Percentiles rank a stretch among this genome's conserved stretches.
Evolutionary conservation across 306 rosid species (phyloP).

Genomic region (Vigna unguiculata): DNA sequence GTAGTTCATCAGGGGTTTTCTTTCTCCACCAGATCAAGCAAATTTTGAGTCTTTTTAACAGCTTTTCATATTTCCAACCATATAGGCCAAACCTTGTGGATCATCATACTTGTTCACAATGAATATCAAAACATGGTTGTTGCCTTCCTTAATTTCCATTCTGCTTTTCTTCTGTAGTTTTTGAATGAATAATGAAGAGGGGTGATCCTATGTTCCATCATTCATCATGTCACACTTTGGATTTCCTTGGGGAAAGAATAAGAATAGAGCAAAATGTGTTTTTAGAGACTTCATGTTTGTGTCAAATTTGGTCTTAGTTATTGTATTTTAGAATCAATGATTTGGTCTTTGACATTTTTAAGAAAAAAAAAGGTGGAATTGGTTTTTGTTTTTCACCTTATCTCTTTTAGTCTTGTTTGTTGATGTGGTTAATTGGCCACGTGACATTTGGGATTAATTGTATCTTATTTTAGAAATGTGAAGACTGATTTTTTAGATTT

Average conservation of each 20-base stretch:
- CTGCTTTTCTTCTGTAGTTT: not conserved
- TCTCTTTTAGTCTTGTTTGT: too few species aligned
- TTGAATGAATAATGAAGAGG: not conserved
- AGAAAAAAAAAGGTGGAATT: too few species aligned
- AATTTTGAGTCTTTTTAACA: constrained; percentile 59
- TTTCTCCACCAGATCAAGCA: constrained; percentile 51
- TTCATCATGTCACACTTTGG: not conserved
- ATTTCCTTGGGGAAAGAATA: not conserved
- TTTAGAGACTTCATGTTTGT: not conserved
- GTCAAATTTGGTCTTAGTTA: not conserved
- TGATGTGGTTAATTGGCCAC: too few species aligned
- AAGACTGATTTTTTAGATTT: too few species aligned
- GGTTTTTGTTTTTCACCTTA: too few species aligned
- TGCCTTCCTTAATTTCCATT: not conserved
- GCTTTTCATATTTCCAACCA: constrained; percentile 52
- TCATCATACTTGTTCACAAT: constrained; percentile 8
- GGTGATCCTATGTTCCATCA: not conserved
- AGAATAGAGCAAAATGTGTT: not conserved
- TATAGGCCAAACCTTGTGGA: constrained; percentile 49
- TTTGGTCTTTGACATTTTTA: not conserved
- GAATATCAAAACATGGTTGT: constrained; percentile 11
- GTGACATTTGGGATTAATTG: too few species aligned
- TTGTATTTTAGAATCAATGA: not conserved
- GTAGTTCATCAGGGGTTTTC: constrained; percentile 46
- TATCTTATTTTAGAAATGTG: too few species aligned